These are phyloP conservation scores for Gracilariopsis chorda DNA, from an alignment of 23 red algal species.

Conservation along the genomic window DNA sequence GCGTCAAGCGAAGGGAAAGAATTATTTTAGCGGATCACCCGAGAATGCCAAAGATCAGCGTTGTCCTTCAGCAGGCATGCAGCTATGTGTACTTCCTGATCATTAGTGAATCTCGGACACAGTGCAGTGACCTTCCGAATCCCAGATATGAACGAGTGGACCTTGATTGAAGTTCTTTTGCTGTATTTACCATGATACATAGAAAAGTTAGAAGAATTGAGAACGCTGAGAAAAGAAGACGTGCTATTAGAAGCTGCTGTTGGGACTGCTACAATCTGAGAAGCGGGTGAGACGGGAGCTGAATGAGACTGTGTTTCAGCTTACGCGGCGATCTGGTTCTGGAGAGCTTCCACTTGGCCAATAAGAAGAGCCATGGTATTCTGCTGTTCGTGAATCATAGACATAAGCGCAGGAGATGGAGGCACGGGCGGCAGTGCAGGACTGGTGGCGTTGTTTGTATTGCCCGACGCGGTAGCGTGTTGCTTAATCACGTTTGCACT, in stretches of 20 bases:
- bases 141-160: background rate
- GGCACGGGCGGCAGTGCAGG: too few species aligned
- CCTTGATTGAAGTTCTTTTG: background rate
- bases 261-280: background rate
- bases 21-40: background rate
- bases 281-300: background rate
- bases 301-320: too few species aligned
- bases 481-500: too few species aligned
- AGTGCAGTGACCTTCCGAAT: background rate
- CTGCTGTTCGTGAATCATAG: background rate
- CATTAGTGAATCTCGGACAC: background rate
- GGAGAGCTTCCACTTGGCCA: background rate
- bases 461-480: too few species aligned
- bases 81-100: background rate
- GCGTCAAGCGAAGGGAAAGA: too few species aligned
- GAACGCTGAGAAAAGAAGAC: background rate
- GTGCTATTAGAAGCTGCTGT: background rate
- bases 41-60: background rate
- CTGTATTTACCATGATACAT: background rate
- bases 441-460: too few species aligned
- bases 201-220: background rate
- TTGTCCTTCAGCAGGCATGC: background rate
- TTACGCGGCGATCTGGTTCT: background rate
- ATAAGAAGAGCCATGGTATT: background rate
- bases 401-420: background rate